phyloP scores from a whole-genome alignment of 2,329 filamentous ascomycete species.

The Colletotrichum sp. region DNA sequence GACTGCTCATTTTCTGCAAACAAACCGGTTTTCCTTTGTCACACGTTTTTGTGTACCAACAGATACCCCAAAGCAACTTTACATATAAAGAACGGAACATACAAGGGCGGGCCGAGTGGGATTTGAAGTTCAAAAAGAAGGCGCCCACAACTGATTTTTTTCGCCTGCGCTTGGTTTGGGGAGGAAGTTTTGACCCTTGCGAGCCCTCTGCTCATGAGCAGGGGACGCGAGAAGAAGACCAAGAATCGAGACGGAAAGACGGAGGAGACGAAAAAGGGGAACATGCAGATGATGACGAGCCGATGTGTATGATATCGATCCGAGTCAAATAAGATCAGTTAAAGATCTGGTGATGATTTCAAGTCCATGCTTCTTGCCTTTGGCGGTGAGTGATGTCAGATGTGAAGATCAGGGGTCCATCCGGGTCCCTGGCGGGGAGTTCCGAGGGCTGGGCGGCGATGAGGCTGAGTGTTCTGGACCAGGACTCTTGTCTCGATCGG shows the following conservation, averaged over 20 bases:
- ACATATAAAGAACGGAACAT: conserved; percentile 19
- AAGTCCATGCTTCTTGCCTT: background rate
- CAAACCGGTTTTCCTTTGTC: conserved; percentile 15
- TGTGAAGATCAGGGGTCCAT: background rate
- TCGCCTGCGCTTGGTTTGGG: background rate
- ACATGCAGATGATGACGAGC: background rate
- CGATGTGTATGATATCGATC: conserved; percentile 13
- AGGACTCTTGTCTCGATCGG: background rate
- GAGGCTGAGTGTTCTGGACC: background rate
- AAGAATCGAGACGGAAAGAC: background rate
- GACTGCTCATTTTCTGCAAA: background rate
- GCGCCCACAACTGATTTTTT: background rate
- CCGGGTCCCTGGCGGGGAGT: background rate
- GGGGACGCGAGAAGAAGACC: background rate
- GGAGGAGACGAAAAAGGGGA: background rate
- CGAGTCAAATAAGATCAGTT: conserved; percentile 4
- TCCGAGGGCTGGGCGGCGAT: background rate
- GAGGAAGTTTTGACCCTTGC: background rate
- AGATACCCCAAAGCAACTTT: conserved; percentile 22
- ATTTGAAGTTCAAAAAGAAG: background rate
- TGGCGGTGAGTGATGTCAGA: background rate
- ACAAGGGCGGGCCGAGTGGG: conserved; percentile 3
- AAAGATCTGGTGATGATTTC: background rate
- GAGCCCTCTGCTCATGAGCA: background rate
- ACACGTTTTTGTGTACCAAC: conserved; percentile 20